Evolutionary conservation across 140 eudicot species (phyloP), one percentile per base, ranked within the genome.

Genomic region (Senecio squalidus): DNA sequence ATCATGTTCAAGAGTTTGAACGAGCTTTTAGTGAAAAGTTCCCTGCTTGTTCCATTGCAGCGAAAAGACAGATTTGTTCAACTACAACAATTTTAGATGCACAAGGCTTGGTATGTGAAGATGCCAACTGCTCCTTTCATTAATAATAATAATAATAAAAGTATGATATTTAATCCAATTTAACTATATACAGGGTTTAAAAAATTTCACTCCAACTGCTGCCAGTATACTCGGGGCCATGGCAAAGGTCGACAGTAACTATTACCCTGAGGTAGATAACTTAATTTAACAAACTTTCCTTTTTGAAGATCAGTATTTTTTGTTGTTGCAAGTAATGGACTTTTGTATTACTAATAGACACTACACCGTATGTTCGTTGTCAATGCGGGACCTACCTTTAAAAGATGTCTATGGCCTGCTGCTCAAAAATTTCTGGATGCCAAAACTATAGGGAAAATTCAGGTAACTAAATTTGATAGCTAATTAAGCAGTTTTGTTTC

Each of bases 31-130:
- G 47, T 59, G 94, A 88, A 75, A 88, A 84, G 67, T 88, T 88
- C 68, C 96, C 96, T 33, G 96, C 96, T 10, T 88, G 96, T 73
- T 84, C 96, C 17, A 76, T 88, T 78, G 94, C 96, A 36, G 91
- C 96, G 62, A 88, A 88, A 64, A 81, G 81, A 54, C 80, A 85
- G 18, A 84, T 88, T 60, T 88, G 88, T 58, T 88, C 96, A 31
- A 81, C 94, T 40, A 88, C 96, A 57, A 84, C 96, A 67, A 84
- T 88, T 51, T 71, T 88, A 65, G 96, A 88, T 69, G 96, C 79
- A 45, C 94, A 88, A 76, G 94, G 96, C 82, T 68, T 88, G 84
- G 96, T 88, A 71, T 28, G 95, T 62, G 23, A 34, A 6, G 8
- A n/a, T 31, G 16, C 14, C 13, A 50, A 58, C 33, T 24, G 39